Conservation (phyloP, 2,329 filamentous ascomycete genomes). For the Fusarium secorum region DNA sequence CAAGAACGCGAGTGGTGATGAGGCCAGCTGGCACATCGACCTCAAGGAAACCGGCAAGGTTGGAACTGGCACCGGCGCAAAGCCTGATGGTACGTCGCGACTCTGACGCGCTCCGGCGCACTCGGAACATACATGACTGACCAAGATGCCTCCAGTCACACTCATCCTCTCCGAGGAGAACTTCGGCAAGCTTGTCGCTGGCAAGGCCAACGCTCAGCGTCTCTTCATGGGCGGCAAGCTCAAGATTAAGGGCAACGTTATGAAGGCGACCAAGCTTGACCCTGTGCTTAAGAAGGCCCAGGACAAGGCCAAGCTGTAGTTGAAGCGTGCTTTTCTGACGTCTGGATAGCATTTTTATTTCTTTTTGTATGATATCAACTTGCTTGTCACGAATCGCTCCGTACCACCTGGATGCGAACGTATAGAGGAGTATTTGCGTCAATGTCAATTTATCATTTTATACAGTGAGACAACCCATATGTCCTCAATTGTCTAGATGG, state of each 20-base stretch:
- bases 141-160: constrained; percentile 68
- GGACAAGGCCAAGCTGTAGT: constrained; percentile 82
- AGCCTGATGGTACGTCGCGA: constrained; percentile 76
- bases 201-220: constrained; percentile 92
- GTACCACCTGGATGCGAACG: constrained; percentile 20
- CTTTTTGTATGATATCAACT: constrained; percentile 39
- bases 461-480: constrained; percentile 16
- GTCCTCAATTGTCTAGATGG: constrained; percentile 20
- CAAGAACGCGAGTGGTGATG: constrained; percentile 84
- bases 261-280: constrained; percentile 98
- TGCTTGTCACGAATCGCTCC: constrained; percentile 11
- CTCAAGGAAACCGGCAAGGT: constrained; percentile 89
- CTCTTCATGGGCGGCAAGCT: constrained; percentile 98
- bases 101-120: not conserved
- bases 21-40: constrained; percentile 92
- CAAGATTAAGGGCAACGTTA: constrained; percentile 97
- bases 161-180: constrained; percentile 84
- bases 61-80: constrained; percentile 77
- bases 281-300: constrained; percentile 89
- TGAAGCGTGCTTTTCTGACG: not conserved
- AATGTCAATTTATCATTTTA: constrained; percentile 10
- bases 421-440: constrained; percentile 32
- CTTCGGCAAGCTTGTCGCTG: constrained; percentile 81
- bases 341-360: constrained; percentile 11
- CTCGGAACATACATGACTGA: not conserved